Evolutionary conservation across 140 eudicot genomes (phyloP).

Genomic region (Flaveria floridana): DNA sequence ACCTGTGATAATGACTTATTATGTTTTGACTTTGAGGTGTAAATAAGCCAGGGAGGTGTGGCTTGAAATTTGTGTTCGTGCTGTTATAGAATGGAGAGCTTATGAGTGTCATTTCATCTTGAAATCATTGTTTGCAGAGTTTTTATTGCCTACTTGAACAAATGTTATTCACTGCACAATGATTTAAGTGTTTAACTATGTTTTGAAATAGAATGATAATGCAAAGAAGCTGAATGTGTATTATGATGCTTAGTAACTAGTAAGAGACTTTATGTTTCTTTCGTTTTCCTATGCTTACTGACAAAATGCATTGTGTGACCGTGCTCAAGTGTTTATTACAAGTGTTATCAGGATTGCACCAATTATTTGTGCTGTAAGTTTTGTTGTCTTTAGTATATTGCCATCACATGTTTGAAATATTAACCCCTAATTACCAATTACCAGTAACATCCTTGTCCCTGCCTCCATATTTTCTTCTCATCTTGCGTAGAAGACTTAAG

Average conservation of each 20-base stretch:
- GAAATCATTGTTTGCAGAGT: not conserved
- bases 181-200: not conserved
- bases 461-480: not conserved
- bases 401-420: not conserved
- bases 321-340: not conserved
- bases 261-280: not conserved
- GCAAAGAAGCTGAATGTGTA: slow-evolving; percentile 1
- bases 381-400: not conserved
- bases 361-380: not conserved
- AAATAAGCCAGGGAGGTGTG: not conserved
- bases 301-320: slow-evolving; percentile 19
- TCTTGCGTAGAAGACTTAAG: not conserved
- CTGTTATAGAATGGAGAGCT: not conserved
- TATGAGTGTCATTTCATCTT: not conserved
- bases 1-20: not conserved
- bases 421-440: not conserved
- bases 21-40: slow-evolving; percentile 9
- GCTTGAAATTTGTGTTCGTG: slow-evolving; percentile 18
- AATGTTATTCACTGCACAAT: not conserved
- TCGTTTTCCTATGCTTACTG: slow-evolving; percentile 7
- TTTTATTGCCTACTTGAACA: not conserved
- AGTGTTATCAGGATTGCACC: not conserved
- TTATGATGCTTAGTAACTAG: not conserved
- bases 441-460: not conserved
- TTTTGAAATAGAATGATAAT: not conserved